Percentiles rank a stretch among this genome's conserved stretches.
Evolutionary conservation across 129 eudicot species (phyloP).

Genomic region (Gnaphalium uliginosum): DNA sequence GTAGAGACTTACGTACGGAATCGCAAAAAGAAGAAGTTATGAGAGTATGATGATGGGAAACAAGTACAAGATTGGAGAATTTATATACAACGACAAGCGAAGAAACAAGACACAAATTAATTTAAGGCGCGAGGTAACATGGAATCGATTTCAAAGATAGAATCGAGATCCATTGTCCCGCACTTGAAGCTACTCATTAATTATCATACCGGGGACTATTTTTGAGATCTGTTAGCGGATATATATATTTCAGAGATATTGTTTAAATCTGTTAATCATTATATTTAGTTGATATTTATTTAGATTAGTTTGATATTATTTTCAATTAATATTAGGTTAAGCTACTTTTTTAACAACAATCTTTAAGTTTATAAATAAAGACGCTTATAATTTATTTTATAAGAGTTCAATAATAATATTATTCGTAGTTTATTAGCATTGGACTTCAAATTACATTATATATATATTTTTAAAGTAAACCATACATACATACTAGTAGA

Average conservation of each 20-base stretch:
- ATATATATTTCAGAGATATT: too few species aligned
- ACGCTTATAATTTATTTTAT: too few species aligned
- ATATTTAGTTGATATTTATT: too few species aligned
- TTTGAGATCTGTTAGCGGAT: too few species aligned
- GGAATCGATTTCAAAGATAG: conserved; percentile 40
- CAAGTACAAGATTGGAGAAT: conserved; percentile 11
- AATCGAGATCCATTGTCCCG: conserved; percentile 52
- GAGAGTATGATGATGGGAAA: conserved; percentile 22
- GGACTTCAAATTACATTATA: too few species aligned
- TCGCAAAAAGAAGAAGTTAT: conserved; percentile 21
- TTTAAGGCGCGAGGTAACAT: conserved; percentile 31
- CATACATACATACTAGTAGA: background rate
- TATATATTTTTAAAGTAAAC: background rate
- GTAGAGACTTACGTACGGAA: conserved; percentile 27
- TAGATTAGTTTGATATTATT: too few species aligned
- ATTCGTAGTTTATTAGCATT: too few species aligned
- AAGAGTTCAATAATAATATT: too few species aligned
- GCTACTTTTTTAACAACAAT: too few species aligned
- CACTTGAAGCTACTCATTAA: conserved; percentile 47
- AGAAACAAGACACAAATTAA: conserved; percentile 24
- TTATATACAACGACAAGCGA: conserved; percentile 32
- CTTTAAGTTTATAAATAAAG: too few species aligned
- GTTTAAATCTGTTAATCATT: too few species aligned
- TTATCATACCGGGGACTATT: background rate
- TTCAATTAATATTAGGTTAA: too few species aligned